These are phyloP conservation scores for Sarcodon aspratus DNA, from an alignment of 768 basidiomycete species.

Conservation along the genomic window DNA sequence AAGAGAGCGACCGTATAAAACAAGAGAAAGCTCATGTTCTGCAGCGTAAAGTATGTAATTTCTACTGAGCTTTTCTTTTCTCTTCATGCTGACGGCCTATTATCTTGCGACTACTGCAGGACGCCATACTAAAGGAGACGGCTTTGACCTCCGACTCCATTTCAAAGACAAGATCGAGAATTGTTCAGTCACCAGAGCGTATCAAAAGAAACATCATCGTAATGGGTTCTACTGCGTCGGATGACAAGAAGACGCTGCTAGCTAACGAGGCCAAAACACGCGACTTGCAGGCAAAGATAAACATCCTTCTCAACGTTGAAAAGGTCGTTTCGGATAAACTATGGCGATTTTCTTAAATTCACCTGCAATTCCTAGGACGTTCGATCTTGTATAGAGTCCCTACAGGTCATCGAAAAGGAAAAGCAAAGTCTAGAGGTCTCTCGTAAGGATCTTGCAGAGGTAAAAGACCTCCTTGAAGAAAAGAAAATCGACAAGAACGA, in stretches of 20 bases:
- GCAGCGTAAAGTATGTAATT: slow-evolving; percentile 43
- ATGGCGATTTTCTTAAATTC: neutral
- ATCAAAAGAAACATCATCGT: slow-evolving; percentile 71
- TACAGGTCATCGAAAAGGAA: slow-evolving; percentile 67
- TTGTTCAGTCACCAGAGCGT: slow-evolving; percentile 88
- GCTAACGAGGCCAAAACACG: slow-evolving; percentile 64
- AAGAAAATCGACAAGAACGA: slow-evolving; percentile 70
- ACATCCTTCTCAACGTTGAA: slow-evolving; percentile 62
- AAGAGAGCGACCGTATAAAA: slow-evolving; percentile 64
- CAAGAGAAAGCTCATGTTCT: slow-evolving; percentile 53
- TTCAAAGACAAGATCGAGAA: slow-evolving; percentile 42
- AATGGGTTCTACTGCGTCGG: slow-evolving; percentile 57
- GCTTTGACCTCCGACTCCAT: neutral
- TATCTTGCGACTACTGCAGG: neutral
- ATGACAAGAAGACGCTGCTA: slow-evolving; percentile 59
- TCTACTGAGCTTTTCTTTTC: neutral
- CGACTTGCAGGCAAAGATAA: slow-evolving; percentile 67
- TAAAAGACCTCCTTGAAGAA: slow-evolving; percentile 56
- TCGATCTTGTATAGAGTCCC: slow-evolving; percentile 58
- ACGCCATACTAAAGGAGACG: neutral
- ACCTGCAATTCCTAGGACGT: slow-evolving; percentile 40
- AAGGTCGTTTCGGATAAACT: slow-evolving; percentile 31
- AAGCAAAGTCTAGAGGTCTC: slow-evolving; percentile 46
- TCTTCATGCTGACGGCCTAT: neutral
- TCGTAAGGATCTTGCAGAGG: slow-evolving; percentile 56